Base-by-base conservation (phyloP, 2,329 filamentous ascomycete species). In the Dactylellina drechsleri region DNA sequence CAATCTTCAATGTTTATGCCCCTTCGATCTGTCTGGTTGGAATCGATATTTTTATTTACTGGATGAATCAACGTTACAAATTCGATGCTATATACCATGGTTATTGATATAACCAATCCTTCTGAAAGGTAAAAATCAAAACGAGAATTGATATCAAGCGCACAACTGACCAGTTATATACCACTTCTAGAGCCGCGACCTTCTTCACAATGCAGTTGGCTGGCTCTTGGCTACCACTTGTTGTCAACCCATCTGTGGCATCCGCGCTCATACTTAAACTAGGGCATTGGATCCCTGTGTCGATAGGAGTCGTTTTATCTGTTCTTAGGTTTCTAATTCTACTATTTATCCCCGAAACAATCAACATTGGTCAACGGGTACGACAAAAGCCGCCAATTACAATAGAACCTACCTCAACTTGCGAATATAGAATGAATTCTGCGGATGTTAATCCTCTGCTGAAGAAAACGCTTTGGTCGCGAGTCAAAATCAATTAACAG, bases 11-110 rank as follows among this genome's bases (percentile, higher is more conserved):
- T 16, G 13, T 15, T 43, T 10, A 16, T 66, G 1, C 50, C 50
- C 1, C 61, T 66, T 18, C 31, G 61, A 12, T 3, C 36, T 0
- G 61, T 66, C 4, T 66, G 61, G 61, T n/a, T 56, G 7, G 61
- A 50, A 10, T 57, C 50, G 5, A 1, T 66, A 13, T 66, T 43
- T 23, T 12, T 57, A n/a, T 36, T 66, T 23, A 28, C 36, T 47
- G 61, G 61, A 10, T 50, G 61, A 49, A 43, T 2, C n/a, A 54
- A 40, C 16, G 40, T 66, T 20, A 66, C 41, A 10, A 66, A 66
- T 57, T 50, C 61, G 5, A 57, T 66, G 8, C n/a, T 66, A n/a
- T 66, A 66, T 49, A 66, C 61, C 1, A 66, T 66, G 61, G 10
- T 66, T 49, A 66, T 57, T 6, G 61, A 66, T 43, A 40, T 66